phyloP scores from a whole-genome alignment of 2,329 filamentous ascomycete genomes.

The Colletotrichum lentis region DNA sequence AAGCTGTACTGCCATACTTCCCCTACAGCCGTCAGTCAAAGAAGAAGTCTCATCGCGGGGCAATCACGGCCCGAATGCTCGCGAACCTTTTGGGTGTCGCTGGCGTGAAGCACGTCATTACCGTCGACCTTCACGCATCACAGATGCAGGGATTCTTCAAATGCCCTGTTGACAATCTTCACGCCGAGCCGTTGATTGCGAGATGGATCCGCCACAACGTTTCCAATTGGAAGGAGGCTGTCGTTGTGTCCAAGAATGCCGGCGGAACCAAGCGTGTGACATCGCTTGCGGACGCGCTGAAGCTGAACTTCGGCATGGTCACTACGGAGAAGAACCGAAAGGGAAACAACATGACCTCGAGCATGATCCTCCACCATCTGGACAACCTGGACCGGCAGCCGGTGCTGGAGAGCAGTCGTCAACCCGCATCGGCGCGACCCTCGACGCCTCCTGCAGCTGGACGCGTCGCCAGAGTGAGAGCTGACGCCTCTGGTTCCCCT shows the following conservation, averaged over 20 bases:
- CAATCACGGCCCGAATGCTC: slow-evolving; percentile 96
- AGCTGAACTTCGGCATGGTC: slow-evolving; percentile 97
- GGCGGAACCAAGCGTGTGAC: slow-evolving; percentile 97
- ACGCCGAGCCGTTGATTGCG: slow-evolving; percentile 93
- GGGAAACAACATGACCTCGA: slow-evolving; percentile 74
- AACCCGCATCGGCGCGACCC: slow-evolving; percentile 39
- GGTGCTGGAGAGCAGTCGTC: slow-evolving; percentile 49
- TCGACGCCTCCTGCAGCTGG: slow-evolving; percentile 28
- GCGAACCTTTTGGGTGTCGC: slow-evolving; percentile 93
- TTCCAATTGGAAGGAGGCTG: slow-evolving; percentile 84
- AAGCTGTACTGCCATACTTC: slow-evolving; percentile 91
- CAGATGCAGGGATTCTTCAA: slow-evolving; percentile 99
- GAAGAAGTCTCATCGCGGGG: slow-evolving; percentile 96
- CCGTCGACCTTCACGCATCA: slow-evolving; percentile 93
- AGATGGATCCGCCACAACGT: slow-evolving; percentile 95
- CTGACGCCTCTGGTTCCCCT: slow-evolving; percentile 36
- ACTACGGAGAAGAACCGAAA: slow-evolving; percentile 78
- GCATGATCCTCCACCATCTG: slow-evolving; percentile 76
- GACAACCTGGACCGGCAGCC: slow-evolving; percentile 65
- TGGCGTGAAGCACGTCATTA: slow-evolving; percentile 96
- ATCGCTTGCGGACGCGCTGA: slow-evolving; percentile 91
- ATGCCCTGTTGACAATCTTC: slow-evolving; percentile 95
- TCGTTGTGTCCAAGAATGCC: slow-evolving; percentile 97
- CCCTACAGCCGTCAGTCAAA: slow-evolving; percentile 99
- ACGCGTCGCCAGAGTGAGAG: slow-evolving; percentile 27